phyloP scores from a whole-genome alignment of 257 asterid genomes.

The Solanum arcanum region DNA sequence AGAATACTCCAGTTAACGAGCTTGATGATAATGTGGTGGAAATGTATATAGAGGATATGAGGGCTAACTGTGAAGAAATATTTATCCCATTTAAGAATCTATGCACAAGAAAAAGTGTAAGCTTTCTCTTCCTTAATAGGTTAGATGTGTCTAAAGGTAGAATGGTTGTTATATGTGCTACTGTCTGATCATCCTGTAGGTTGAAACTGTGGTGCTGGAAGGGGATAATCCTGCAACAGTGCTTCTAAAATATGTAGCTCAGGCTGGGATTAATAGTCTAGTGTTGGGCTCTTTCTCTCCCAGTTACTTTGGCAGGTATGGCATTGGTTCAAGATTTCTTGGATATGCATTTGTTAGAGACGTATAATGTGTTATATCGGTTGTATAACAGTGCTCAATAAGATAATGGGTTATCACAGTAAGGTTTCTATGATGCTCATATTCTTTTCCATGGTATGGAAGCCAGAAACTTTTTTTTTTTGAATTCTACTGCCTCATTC shows the following conservation, averaged over 20 bases:
- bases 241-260: conserved; percentile 47
- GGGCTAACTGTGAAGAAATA: conserved; percentile 39
- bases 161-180: neutral
- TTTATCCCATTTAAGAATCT: conserved; percentile 33
- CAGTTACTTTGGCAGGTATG: conserved; percentile 45
- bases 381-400: neutral
- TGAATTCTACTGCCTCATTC: neutral
- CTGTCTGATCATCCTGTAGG: conserved; percentile 22
- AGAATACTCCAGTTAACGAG: conserved; percentile 37
- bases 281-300: conserved; percentile 71
- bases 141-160: neutral
- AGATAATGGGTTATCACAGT: neutral
- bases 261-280: conserved; percentile 37
- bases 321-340: neutral
- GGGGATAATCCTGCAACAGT: conserved; percentile 63
- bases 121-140: neutral
- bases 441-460: neutral
- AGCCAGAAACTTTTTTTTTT: neutral
- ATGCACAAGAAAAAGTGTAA: conserved; percentile 30
- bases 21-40: conserved; percentile 49
- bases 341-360: neutral
- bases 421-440: neutral
- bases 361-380: neutral
- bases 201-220: conserved; percentile 56
- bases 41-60: conserved; percentile 43